These are phyloP conservation scores for Casuarina equisetifolia DNA, from an alignment of 306 rosid species.

Conservation along the genomic window DNA sequence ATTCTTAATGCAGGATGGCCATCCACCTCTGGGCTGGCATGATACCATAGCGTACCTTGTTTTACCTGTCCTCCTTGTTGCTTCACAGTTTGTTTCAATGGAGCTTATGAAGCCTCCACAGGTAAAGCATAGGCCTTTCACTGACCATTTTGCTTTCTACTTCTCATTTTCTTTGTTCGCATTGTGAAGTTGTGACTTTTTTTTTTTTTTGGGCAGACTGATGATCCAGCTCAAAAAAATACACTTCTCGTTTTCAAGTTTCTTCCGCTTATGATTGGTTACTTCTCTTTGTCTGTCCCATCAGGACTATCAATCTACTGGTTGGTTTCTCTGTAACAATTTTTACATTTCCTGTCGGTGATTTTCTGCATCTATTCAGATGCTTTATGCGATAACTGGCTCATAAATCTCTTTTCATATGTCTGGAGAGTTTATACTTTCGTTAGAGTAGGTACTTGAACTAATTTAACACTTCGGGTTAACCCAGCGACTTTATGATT, in stretches of 20 bases:
- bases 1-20: slow-evolving; percentile 78
- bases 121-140: slow-evolving; percentile 44
- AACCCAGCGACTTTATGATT: background rate
- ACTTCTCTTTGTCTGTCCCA: slow-evolving; percentile 96
- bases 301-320: slow-evolving; percentile 98
- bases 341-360: slow-evolving; percentile 81
- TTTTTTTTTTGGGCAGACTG: slow-evolving; percentile 69
- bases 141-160: slow-evolving; percentile 13
- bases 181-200: slow-evolving; percentile 25
- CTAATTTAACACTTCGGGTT: background rate
- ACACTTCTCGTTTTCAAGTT: slow-evolving; percentile 89
- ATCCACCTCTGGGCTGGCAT: slow-evolving; percentile 96
- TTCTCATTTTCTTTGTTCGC: slow-evolving; percentile 24
- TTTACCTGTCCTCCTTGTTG: slow-evolving; percentile 86
- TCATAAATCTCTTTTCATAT: background rate
- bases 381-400: slow-evolving; percentile 15
- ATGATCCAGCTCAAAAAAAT: slow-evolving; percentile 90
- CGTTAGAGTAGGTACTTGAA: background rate
- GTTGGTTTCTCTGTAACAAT: slow-evolving; percentile 55
- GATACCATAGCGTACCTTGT: slow-evolving; percentile 93
- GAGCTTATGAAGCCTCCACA: slow-evolving; percentile 98
- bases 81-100: slow-evolving; percentile 87
- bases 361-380: slow-evolving; percentile 30
- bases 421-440: background rate
- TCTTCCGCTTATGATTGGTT: slow-evolving; percentile 99